Conservation (phyloP, 345 rosid species). For the Kandelia obovata region DNA sequence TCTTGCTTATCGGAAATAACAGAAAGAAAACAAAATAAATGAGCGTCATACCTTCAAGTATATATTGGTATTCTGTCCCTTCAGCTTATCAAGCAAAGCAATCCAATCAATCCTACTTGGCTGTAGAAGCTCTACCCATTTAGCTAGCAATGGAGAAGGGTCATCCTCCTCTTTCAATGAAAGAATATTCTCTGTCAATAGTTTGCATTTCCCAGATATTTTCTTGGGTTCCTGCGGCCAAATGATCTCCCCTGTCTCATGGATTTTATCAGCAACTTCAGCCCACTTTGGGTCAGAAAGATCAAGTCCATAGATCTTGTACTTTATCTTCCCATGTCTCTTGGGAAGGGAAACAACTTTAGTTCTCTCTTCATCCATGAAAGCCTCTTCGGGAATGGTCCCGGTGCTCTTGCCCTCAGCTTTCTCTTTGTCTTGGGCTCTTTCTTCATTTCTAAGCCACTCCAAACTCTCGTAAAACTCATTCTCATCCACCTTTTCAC, state of each 20-base stretch:
- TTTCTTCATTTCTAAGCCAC: conserved; percentile 38
- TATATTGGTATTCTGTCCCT: conserved; percentile 38
- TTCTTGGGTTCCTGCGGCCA: conserved; percentile 74
- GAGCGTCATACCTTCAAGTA: conserved; percentile 57
- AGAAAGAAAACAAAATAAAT: conserved; percentile 2
- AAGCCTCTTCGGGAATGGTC: conserved; percentile 23
- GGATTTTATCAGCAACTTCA: conserved; percentile 63
- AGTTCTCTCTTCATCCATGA: conserved; percentile 31
- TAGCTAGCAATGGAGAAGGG: conserved; percentile 54
- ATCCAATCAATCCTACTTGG: conserved; percentile 87
- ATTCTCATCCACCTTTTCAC: conserved; percentile 79
- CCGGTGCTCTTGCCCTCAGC: conserved; percentile 27
- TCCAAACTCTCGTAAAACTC: conserved; percentile 64
- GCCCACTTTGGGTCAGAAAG: conserved; percentile 79
- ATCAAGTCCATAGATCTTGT: conserved; percentile 92
- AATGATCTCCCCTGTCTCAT: conserved; percentile 52
- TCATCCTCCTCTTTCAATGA: conserved; percentile 62
- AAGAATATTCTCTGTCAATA: conserved; percentile 65
- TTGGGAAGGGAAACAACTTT: conserved; percentile 59
- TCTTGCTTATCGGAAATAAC: background rate
- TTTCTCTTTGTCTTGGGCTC: conserved; percentile 27
- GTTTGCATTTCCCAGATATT: conserved; percentile 62
- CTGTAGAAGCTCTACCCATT: conserved; percentile 72
- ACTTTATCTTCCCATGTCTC: conserved; percentile 77
- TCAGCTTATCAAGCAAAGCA: conserved; percentile 58